Percentiles rank a stretch among this genome's conserved stretches.
phyloP scores from a whole-genome alignment of 257 asterid genomes.

The Leonotis leonurus region DNA sequence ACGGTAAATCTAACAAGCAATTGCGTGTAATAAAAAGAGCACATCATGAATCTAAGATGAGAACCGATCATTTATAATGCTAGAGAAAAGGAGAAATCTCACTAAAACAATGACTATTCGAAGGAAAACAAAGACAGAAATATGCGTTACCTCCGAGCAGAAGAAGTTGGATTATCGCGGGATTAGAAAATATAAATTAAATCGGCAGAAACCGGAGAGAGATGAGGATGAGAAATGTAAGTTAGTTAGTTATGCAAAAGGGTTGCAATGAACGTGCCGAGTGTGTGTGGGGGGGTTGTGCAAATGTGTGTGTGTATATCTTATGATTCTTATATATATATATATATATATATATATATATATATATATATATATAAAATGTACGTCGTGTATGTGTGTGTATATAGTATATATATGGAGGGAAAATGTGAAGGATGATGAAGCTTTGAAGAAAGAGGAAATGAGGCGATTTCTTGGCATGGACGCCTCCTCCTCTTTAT shows the following conservation, averaged over 20 bases:
- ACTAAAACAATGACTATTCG: neutral
- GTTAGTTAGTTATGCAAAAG: slow-evolving; percentile 18
- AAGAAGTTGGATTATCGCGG: slow-evolving; percentile 12
- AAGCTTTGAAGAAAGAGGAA: slow-evolving; percentile 37
- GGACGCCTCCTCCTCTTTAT: slow-evolving; percentile 54
- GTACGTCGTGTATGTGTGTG: neutral
- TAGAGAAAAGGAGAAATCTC: neutral
- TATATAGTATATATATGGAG: neutral
- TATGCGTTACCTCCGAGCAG: slow-evolving; percentile 16
- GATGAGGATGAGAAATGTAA: neutral
- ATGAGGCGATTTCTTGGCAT: slow-evolving; percentile 45
- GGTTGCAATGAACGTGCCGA: slow-evolving; percentile 23
- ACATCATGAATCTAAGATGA: neutral
- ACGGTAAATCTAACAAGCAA: slow-evolving; percentile 1
- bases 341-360: neutral
- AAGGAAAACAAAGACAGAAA: neutral
- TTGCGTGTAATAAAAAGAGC: slow-evolving; percentile 17
- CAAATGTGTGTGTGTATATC: neutral
- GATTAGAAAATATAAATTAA: neutral
- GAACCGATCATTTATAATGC: slow-evolving; percentile 4
- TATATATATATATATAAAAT: neutral
- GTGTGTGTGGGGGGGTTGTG: neutral
- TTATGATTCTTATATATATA: neutral
- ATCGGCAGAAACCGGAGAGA: slow-evolving; percentile 19
- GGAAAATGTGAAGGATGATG: slow-evolving; percentile 11